Conservation (phyloP, 495 filamentous ascomycete species). For the Neurospora sp. region DNA sequence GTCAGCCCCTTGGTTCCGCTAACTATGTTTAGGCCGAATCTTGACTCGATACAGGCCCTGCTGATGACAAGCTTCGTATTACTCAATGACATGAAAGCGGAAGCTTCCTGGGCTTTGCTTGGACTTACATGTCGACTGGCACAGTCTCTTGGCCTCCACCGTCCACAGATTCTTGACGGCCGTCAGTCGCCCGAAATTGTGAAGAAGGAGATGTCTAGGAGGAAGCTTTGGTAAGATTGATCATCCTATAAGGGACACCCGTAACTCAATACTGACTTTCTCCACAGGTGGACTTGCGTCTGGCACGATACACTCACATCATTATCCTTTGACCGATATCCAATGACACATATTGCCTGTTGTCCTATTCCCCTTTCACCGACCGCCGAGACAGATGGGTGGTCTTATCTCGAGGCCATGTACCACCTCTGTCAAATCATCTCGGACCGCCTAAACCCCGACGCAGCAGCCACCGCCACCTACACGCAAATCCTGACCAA, state of each 20-base stretch:
- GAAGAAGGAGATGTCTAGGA: slow-evolving; percentile 33
- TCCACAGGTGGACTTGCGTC: slow-evolving; percentile 41
- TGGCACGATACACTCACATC: slow-evolving; percentile 49
- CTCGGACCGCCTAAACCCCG: slow-evolving; percentile 39
- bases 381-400: slow-evolving; percentile 32
- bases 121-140: slow-evolving; percentile 45
- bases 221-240: slow-evolving; percentile 32
- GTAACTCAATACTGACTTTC: neutral
- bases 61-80: slow-evolving; percentile 44
- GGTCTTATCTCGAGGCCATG: slow-evolving; percentile 46
- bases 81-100: slow-evolving; percentile 50
- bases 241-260: neutral
- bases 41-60: slow-evolving; percentile 48
- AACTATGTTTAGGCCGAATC: slow-evolving; percentile 32
- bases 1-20: neutral
- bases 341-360: slow-evolving; percentile 41
- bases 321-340: slow-evolving; percentile 46
- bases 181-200: slow-evolving; percentile 25
- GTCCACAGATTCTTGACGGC: slow-evolving; percentile 27
- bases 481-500: slow-evolving; percentile 39
- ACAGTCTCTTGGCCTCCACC: slow-evolving; percentile 44
- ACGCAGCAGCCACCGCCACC: slow-evolving; percentile 32
- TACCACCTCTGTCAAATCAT: slow-evolving; percentile 43
- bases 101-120: slow-evolving; percentile 47
- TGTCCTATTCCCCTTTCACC: slow-evolving; percentile 37